These are phyloP conservation scores for Geotrichum histeridarum DNA, from an alignment of 1,139 yeast species.

Conservation along the genomic window DNA sequence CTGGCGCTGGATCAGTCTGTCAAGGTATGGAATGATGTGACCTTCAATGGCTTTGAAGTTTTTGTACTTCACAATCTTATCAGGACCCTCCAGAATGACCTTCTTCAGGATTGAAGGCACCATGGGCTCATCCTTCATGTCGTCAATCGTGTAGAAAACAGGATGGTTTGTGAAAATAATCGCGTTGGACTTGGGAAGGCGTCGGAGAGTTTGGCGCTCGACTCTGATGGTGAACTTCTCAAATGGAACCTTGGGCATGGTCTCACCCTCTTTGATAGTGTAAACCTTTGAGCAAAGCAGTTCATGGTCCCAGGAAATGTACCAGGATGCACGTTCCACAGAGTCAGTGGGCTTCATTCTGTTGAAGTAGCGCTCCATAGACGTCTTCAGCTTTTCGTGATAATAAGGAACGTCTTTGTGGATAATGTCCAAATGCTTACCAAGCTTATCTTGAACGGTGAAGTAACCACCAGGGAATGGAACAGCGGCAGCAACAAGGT, in stretches of 20 bases:
- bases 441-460: slow-evolving; percentile 55
- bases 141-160: slow-evolving; percentile 61
- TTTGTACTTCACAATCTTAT: slow-evolving; percentile 58
- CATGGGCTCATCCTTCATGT: slow-evolving; percentile 73
- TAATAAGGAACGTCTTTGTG: slow-evolving; percentile 73
- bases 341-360: slow-evolving; percentile 55
- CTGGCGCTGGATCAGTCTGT: slow-evolving; percentile 53
- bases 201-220: slow-evolving; percentile 61
- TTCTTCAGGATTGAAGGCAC: slow-evolving; percentile 62
- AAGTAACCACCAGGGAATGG: slow-evolving; percentile 77
- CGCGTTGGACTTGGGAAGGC: slow-evolving; percentile 59
- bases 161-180: slow-evolving; percentile 64
- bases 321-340: slow-evolving; percentile 75
- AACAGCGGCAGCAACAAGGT: slow-evolving; percentile 67
- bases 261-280: slow-evolving; percentile 46
- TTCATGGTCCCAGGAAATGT: slow-evolving; percentile 66
- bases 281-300: slow-evolving; percentile 46
- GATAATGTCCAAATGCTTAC: slow-evolving; percentile 56
- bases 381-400: slow-evolving; percentile 55
- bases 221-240: slow-evolving; percentile 53
- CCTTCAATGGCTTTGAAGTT: slow-evolving; percentile 54
- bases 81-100: slow-evolving; percentile 62
- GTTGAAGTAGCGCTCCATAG: slow-evolving; percentile 73
- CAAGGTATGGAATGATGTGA: slow-evolving; percentile 55
- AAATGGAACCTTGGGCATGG: slow-evolving; percentile 33